These are phyloP conservation scores for Herpotrichia juniperi DNA, from an alignment of 2,329 filamentous ascomycete genomes.

Conservation along the genomic window DNA sequence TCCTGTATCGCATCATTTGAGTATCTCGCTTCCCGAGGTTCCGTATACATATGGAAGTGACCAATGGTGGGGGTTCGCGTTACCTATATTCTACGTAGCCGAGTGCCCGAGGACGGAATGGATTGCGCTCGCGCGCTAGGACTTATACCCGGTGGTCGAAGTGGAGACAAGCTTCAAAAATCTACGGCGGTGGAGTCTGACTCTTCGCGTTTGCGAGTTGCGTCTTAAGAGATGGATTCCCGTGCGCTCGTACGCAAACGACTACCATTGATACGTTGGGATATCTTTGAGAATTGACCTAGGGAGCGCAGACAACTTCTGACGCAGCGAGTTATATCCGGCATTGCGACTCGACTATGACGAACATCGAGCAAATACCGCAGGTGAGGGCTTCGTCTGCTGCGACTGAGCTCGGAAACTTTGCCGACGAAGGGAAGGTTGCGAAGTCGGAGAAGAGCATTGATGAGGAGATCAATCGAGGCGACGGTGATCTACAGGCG, in stretches of 20 bases:
- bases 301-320: no score
- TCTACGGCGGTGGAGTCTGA: no score
- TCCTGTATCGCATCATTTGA: no score
- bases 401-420: not conserved
- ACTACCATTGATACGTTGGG: no score
- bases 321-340: not conserved
- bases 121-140: not conserved
- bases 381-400: not conserved
- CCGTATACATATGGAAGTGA: not conserved
- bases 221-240: no score
- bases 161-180: no score
- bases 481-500: not conserved
- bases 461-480: not conserved
- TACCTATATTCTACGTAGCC: not conserved
- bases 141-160: not conserved
- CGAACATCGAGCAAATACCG: not conserved
- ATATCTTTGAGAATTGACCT: no score
- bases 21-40: no score
- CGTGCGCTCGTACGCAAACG: no score
- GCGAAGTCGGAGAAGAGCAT: not conserved
- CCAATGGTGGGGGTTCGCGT: not conserved
- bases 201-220: no score
- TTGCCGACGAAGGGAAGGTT: not conserved
- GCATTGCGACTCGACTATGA: no score
- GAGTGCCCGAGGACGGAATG: not conserved